Evolutionary conservation across 768 basidiomycete genomes (phyloP).

Genomic region (Macrolepiota dolichaula): DNA sequence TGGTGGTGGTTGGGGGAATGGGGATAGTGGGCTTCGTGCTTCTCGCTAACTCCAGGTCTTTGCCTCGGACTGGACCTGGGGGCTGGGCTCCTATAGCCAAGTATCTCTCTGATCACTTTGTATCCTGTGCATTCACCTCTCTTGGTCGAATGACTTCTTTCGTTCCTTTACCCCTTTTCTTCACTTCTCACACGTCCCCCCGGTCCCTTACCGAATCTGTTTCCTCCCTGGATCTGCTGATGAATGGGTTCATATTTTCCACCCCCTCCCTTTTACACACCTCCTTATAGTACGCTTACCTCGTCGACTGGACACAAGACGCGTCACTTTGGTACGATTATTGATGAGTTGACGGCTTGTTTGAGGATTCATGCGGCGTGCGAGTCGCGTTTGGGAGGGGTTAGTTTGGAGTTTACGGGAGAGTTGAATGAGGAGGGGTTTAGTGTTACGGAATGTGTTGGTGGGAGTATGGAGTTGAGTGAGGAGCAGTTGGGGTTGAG

Average conservation of each 20-base stretch:
- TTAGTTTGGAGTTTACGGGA: slow-evolving; percentile 91
- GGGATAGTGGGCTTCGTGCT: neutral
- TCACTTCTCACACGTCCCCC: slow-evolving; percentile 6
- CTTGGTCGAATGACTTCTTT: too few species aligned
- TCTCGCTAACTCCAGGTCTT: neutral
- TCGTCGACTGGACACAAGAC: slow-evolving; percentile 85
- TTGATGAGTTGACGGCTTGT: slow-evolving; percentile 80
- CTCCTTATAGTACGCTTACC: slow-evolving; percentile 70
- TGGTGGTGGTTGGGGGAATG: neutral
- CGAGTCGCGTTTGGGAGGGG: slow-evolving; percentile 74
- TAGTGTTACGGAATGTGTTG: slow-evolving; percentile 94
- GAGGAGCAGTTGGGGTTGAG: slow-evolving; percentile 89
- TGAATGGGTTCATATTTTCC: neutral
- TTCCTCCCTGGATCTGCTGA: neutral
- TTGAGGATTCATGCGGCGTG: slow-evolving; percentile 75
- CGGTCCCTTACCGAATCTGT: neutral
- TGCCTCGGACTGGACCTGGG: neutral
- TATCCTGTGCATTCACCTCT: too few species aligned
- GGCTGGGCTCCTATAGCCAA: neutral
- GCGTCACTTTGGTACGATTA: slow-evolving; percentile 84
- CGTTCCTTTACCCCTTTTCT: slow-evolving; percentile 4
- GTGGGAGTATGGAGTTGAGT: slow-evolving; percentile 91
- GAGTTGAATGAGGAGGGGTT: slow-evolving; percentile 89
- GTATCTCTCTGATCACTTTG: too few species aligned
- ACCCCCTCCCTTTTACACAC: too few species aligned